These are phyloP conservation scores for Tarenaya hassleriana DNA, from an alignment of 345 rosid species.

Conservation along the genomic window DNA sequence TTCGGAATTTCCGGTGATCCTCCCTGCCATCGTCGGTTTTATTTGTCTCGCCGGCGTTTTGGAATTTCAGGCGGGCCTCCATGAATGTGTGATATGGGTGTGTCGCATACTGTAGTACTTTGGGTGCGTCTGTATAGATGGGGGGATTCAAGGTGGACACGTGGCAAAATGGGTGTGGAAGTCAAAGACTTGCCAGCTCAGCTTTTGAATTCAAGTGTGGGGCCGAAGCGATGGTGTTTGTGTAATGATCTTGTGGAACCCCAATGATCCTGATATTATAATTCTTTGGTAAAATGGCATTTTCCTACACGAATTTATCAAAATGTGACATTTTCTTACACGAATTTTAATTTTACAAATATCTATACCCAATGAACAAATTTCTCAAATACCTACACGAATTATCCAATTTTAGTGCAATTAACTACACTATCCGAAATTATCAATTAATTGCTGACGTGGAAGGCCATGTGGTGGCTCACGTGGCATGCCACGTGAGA, in stretches of 20 bases:
- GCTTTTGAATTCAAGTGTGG: slow-evolving; percentile 12
- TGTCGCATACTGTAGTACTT: not conserved
- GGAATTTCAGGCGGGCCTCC: slow-evolving; percentile 11
- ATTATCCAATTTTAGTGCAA: too few relatives aligned
- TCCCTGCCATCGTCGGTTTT: not conserved
- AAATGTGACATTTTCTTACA: too few relatives aligned
- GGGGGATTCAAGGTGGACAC: slow-evolving; percentile 18
- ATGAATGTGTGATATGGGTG: not conserved
- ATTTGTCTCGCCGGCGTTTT: slow-evolving; percentile 7
- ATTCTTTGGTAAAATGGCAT: too few relatives aligned
- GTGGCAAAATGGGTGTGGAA: slow-evolving; percentile 15
- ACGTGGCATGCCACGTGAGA: too few relatives aligned
- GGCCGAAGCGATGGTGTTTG: slow-evolving; percentile 20
- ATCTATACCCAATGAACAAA: too few relatives aligned
- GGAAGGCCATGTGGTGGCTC: too few relatives aligned
- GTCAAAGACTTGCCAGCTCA: slow-evolving; percentile 11
- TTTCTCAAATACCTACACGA: too few relatives aligned
- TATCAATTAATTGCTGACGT: too few relatives aligned
- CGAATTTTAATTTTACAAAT: too few relatives aligned
- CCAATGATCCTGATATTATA: slow-evolving; percentile 2
- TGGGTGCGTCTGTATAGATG: slow-evolving; percentile 29
- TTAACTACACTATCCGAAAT: too few relatives aligned
- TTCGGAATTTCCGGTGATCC: slow-evolving; percentile 13
- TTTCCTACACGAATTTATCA: too few relatives aligned
- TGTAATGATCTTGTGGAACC: slow-evolving; percentile 26